Evolutionary conservation across 805 yeast genomes (phyloP).

Genomic region (Yarrowia porcina): DNA sequence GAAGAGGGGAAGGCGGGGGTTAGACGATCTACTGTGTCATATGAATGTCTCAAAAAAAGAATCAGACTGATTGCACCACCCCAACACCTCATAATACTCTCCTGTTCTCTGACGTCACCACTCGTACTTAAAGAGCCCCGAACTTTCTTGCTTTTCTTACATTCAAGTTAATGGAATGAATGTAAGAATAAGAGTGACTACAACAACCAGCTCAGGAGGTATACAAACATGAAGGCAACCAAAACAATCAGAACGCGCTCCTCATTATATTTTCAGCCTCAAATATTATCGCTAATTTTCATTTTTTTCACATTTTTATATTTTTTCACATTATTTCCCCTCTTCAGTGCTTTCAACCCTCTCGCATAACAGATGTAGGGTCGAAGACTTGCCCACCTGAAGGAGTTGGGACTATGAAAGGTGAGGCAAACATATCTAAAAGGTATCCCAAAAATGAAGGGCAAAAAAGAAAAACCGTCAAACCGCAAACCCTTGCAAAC

Average conservation of each 20-base stretch:
- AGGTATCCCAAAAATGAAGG: not conserved
- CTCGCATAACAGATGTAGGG: constrained; percentile 1
- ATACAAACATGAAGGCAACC: no score
- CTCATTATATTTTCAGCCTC: no score
- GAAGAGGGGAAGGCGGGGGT: not conserved
- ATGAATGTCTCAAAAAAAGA: not conserved
- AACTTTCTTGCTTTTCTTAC: constrained; percentile 11
- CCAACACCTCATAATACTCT: no score
- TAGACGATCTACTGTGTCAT: not conserved
- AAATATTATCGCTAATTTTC: no score
- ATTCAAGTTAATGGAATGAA: not conserved
- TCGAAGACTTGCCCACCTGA: constrained; percentile 12
- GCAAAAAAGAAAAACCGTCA: no score
- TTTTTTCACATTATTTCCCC: not conserved
- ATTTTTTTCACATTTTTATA: no score
- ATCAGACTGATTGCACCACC: not conserved
- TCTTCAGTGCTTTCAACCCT: no score
- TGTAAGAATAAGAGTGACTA: no score
- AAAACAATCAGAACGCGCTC: no score
- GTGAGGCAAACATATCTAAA: no score
- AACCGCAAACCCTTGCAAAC: not conserved
- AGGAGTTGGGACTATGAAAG: constrained; percentile 2
- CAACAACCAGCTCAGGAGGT: no score
- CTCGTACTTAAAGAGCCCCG: constrained; percentile 7
- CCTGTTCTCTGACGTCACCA: not conserved